Evolutionary conservation across 352 stramenopile species (phyloP), one percentile per base, ranked within the genome.

Genomic region (Phytophthora niederhauseri): DNA sequence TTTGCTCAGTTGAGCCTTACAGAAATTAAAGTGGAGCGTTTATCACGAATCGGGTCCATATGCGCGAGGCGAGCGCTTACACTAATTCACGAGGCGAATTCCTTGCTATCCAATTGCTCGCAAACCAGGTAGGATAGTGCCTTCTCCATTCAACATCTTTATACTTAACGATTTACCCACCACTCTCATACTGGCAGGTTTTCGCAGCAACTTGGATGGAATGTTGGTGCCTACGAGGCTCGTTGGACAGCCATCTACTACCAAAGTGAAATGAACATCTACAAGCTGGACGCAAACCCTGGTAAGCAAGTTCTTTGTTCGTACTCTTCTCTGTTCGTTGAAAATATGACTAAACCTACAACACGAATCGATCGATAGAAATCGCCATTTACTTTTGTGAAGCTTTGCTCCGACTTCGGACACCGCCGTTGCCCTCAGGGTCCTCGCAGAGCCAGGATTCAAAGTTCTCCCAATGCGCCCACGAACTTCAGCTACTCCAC

Each of bases 221-320:
- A 84, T 15, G 30, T 82, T 17, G 54, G 64, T 1, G 70, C 54
- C 8, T 81, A 92, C 43, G 58, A 70, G 11, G 68, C 75, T 31
- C 76, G 81, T n/a, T 92, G 84, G 84, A 73, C 43, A 59, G 73
- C 78, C 1, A 66, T 88, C 11, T 72, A 81, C 52, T 83, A 72
- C 43, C 70, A 72, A 22, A 78, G 72, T 31, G 84, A 92, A 43
- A 64, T 79, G 24, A 73, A 60, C 2, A 60, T 88, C 11, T 87
- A 83, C 30, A 80, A 82, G 15, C 62, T 87, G 4, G 80, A 88
- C 60, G 80, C 71, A 19, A 70, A 87, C 17, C 72, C 77, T 56
- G 81, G 84, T 90, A 66, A 19, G 20, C 55, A 1, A 22, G 6
- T 3, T 30, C 3, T 26, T 28, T 6, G 15, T 19, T 19, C n/a